These are phyloP conservation scores for Paramecium primaurelia DNA, from an alignment of 73 alveolate genomes.

Conservation along the genomic window DNA sequence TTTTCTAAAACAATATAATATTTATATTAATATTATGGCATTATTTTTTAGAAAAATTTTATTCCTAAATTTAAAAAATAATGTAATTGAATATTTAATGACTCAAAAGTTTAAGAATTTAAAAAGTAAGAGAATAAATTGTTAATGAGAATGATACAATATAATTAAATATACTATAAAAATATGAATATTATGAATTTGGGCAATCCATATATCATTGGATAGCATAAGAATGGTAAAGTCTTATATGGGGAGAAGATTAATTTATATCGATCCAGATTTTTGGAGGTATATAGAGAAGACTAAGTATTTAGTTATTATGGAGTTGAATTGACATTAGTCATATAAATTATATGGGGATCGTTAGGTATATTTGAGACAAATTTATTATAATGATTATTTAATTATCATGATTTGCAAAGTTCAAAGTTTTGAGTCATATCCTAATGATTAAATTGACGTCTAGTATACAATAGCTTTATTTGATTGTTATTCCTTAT, in stretches of 20 bases:
- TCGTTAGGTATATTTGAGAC: constrained; percentile 95
- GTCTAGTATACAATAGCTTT: constrained; percentile 61
- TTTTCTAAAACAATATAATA: background rate
- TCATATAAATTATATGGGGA: constrained; percentile 88
- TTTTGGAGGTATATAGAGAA: background rate
- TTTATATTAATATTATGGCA: background rate
- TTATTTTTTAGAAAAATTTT: background rate
- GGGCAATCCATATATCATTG: background rate
- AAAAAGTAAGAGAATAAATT: background rate
- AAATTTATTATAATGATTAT: constrained; percentile 95
- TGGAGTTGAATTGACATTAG: constrained; percentile 94
- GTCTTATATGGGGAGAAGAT: background rate
- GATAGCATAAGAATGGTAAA: background rate
- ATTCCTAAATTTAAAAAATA: background rate
- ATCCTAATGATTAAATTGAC: background rate
- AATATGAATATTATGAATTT: background rate
- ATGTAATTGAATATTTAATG: background rate
- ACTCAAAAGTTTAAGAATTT: background rate
- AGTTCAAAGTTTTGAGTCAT: constrained; percentile 46
- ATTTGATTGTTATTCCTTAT: constrained; percentile 81
- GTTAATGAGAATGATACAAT: background rate
- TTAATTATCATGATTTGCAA: constrained; percentile 93
- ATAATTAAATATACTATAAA: background rate
- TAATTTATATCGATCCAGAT: background rate
- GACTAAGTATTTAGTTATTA: background rate